These are phyloP conservation scores for Myxozyma monticola DNA, from an alignment of 805 yeast genomes.

Conservation along the genomic window DNA sequence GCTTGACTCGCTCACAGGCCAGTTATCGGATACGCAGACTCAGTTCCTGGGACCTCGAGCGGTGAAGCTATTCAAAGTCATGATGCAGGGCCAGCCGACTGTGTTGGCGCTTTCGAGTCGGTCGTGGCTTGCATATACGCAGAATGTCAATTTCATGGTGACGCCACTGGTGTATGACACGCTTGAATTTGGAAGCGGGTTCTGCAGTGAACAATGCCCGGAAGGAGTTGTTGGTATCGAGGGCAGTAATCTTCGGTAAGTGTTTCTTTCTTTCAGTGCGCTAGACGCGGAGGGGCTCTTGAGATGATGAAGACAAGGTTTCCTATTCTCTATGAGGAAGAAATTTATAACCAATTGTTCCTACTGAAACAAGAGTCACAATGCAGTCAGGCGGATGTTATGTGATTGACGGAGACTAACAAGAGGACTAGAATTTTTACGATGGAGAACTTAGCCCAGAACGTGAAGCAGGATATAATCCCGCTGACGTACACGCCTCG, in stretches of 20 bases:
- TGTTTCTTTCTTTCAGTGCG: constrained; percentile 10
- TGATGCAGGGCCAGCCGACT: constrained; percentile 38
- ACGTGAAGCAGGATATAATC: constrained; percentile 42
- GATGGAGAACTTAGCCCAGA: constrained; percentile 28
- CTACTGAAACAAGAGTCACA: constrained; percentile 18
- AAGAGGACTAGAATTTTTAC: constrained; percentile 26
- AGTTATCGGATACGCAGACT: constrained; percentile 60
- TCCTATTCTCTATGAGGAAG: constrained; percentile 19
- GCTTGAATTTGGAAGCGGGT: constrained; percentile 49
- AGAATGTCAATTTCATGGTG: constrained; percentile 42
- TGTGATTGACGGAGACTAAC: constrained; percentile 1
- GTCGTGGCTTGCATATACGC: constrained; percentile 56
- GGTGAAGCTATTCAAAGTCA: constrained; percentile 50
- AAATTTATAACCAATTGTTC: constrained; percentile 27
- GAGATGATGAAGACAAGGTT: constrained; percentile 28
- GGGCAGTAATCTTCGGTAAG: constrained; percentile 47
- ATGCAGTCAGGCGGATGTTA: not conserved
- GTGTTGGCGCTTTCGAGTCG: constrained; percentile 55
- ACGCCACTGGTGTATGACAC: constrained; percentile 49
- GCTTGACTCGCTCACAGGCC: constrained; percentile 61
- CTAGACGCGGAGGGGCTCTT: constrained; percentile 36
- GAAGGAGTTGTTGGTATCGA: constrained; percentile 66
- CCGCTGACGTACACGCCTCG: constrained; percentile 56
- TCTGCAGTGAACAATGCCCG: constrained; percentile 61
- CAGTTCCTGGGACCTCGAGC: constrained; percentile 73